Evolutionary conservation across 441 rosid species (phyloP).

Genomic region (Erysimum pusillum): DNA sequence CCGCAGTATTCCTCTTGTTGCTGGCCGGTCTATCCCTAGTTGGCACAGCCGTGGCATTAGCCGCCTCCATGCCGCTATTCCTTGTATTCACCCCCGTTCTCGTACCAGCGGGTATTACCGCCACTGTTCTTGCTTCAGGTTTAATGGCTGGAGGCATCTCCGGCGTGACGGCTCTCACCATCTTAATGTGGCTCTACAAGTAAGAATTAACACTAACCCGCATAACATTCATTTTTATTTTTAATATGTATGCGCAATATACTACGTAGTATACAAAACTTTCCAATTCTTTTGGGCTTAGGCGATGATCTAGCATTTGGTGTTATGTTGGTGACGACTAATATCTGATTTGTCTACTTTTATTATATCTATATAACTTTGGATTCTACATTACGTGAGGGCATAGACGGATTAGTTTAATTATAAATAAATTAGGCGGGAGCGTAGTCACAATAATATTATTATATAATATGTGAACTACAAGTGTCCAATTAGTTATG

Average conservation of each 20-base stretch:
- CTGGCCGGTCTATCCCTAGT: slow-evolving; percentile 73
- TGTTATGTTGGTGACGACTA: not conserved
- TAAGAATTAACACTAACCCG: slow-evolving; percentile 42
- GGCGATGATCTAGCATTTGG: not conserved
- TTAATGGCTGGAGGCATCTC: slow-evolving; percentile 69
- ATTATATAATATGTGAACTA: too few species aligned
- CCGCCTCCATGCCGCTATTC: slow-evolving; percentile 67
- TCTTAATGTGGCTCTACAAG: slow-evolving; percentile 72
- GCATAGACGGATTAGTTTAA: not conserved
- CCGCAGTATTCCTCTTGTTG: slow-evolving; percentile 66
- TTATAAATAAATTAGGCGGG: not conserved
- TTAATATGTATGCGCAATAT: not conserved
- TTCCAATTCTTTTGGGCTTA: too few species aligned
- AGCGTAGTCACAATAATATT: not conserved
- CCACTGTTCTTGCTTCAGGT: slow-evolving; percentile 53
- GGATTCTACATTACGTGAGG: not conserved
- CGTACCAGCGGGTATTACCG: slow-evolving; percentile 66
- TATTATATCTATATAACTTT: not conserved
- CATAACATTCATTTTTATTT: not conserved
- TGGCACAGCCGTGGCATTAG: slow-evolving; percentile 64
- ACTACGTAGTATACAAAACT: too few species aligned
- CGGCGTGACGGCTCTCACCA: slow-evolving; percentile 60
- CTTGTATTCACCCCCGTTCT: slow-evolving; percentile 81
- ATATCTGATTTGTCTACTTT: not conserved
- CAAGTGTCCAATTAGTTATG: too few species aligned